Evolutionary conservation across 2,329 filamentous ascomycete species (phyloP).

Genomic region (Ophiostoma sp.): DNA sequence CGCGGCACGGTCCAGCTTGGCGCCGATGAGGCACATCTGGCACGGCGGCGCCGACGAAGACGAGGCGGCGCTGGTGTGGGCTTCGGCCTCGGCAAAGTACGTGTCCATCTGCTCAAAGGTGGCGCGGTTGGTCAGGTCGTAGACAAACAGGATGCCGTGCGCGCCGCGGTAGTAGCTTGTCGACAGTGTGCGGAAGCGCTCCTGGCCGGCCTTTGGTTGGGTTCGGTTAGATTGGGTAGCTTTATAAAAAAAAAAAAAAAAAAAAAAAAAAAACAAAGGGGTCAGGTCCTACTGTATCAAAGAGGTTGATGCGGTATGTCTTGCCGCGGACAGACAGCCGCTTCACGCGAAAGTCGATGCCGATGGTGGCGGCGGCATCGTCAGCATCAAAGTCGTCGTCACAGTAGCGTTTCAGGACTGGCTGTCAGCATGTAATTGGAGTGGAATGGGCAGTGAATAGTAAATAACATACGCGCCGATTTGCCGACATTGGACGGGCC

Average conservation of each 20-base stretch:
- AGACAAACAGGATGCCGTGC: constrained; percentile 47
- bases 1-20: constrained; percentile 46
- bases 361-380: constrained; percentile 50
- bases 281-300: constrained; percentile 39
- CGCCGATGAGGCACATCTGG: constrained; percentile 38
- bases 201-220: constrained; percentile 37
- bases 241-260: too few relatives aligned
- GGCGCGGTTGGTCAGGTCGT: constrained; percentile 45
- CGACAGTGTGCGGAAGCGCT: constrained; percentile 47
- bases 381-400: constrained; percentile 55
- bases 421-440: constrained; percentile 9
- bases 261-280: too few relatives aligned
- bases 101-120: constrained; percentile 49
- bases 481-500: constrained; percentile 53
- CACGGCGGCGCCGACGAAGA: constrained; percentile 1
- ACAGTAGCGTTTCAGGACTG: constrained; percentile 51
- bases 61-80: constrained; percentile 39
- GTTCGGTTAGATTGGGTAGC: background rate
- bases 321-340: constrained; percentile 49
- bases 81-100: constrained; percentile 51
- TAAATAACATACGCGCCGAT: constrained; percentile 44
- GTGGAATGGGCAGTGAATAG: background rate
- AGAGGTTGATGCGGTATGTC: constrained; percentile 48
- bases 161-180: constrained; percentile 49
- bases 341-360: constrained; percentile 55